Evolutionary conservation across 2,329 filamentous ascomycete genomes (phyloP).

Genomic region (Rhinocladiella mackenziei): DNA sequence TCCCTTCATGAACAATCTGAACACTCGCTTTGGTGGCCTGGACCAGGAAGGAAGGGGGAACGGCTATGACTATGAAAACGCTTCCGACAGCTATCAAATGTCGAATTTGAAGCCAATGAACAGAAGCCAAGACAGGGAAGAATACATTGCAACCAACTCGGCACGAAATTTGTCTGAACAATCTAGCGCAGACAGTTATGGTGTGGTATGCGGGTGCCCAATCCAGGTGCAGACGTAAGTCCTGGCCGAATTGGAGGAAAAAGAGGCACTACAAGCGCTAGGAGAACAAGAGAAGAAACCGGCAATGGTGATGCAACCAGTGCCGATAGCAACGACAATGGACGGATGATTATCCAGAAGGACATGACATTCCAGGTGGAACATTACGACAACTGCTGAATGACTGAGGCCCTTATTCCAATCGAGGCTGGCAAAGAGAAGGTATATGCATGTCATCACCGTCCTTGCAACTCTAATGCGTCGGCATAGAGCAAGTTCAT

Average conservation of each 20-base stretch:
- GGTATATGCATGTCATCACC: too few relatives aligned
- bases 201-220: neutral
- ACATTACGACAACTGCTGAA: neutral
- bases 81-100: conserved; percentile 12
- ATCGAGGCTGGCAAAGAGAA: too few relatives aligned
- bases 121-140: conserved; percentile 4
- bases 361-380: conserved; percentile 11
- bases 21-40: conserved; percentile 23
- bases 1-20: conserved; percentile 34
- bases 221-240: neutral
- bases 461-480: too few relatives aligned
- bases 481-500: too few relatives aligned
- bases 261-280: neutral
- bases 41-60: conserved; percentile 4
- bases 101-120: conserved; percentile 16
- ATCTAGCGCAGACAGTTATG: neutral
- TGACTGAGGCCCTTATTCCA: too few relatives aligned
- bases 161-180: neutral
- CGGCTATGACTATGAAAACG: conserved; percentile 5
- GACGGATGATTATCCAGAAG: conserved; percentile 18
- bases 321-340: conserved; percentile 18
- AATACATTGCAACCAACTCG: neutral
- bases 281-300: neutral
- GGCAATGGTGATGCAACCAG: conserved; percentile 15
- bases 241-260: neutral